These are phyloP conservation scores for Malus hybrid DNA, from an alignment of 331 rosid genomes.

Conservation along the genomic window DNA sequence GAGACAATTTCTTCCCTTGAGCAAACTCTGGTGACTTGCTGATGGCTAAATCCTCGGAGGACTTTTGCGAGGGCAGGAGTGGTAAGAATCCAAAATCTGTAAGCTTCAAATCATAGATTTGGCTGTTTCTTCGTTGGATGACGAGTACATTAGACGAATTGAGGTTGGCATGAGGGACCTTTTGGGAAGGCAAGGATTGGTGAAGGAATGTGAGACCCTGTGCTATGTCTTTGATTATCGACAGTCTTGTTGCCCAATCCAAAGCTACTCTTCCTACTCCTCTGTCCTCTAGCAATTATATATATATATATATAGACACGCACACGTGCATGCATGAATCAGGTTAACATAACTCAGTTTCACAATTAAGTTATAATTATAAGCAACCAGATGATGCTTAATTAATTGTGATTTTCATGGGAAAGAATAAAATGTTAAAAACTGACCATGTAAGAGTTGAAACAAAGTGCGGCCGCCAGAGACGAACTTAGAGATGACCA, in stretches of 20 bases:
- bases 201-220: slow-evolving; percentile 60
- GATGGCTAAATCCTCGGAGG: slow-evolving; percentile 29
- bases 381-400: no score
- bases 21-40: slow-evolving; percentile 50
- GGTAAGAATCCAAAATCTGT: slow-evolving; percentile 51
- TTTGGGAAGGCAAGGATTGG: slow-evolving; percentile 41
- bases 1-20: slow-evolving; percentile 47
- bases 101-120: slow-evolving; percentile 39
- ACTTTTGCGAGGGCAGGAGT: slow-evolving; percentile 16
- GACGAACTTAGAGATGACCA: slow-evolving; percentile 42
- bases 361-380: no score
- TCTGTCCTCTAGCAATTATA: slow-evolving; percentile 32
- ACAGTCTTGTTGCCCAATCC: slow-evolving; percentile 50
- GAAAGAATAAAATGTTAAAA: not conserved
- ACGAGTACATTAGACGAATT: slow-evolving; percentile 48
- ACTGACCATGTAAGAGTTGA: slow-evolving; percentile 67
- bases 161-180: slow-evolving; percentile 65
- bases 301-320: no score
- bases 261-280: slow-evolving; percentile 41
- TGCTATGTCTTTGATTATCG: slow-evolving; percentile 59
- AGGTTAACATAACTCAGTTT: no score
- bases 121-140: slow-evolving; percentile 14
- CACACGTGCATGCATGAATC: not conserved
- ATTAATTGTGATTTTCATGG: not conserved
- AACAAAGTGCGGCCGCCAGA: slow-evolving; percentile 32